Evolutionary conservation across 139 green algal species (phyloP).

Genomic region (Pycnococcus provasolii): DNA sequence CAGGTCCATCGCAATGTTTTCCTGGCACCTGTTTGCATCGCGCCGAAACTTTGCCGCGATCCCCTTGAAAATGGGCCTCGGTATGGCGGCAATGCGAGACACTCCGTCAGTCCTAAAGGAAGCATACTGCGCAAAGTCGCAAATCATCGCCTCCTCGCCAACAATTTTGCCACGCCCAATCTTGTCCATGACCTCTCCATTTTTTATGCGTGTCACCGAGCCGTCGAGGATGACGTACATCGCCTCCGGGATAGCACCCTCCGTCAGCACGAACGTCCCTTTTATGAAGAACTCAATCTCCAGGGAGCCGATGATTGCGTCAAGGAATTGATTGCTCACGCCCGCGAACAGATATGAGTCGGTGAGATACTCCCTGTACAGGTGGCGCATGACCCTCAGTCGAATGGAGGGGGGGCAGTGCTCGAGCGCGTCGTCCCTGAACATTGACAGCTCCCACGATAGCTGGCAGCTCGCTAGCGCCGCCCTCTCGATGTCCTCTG

Average conservation of each 20-base stretch:
- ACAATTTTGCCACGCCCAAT: not conserved
- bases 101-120: too few species aligned
- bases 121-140: too few species aligned
- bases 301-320: not conserved
- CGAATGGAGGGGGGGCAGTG: not conserved
- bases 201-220: not conserved
- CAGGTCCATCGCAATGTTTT: too few species aligned
- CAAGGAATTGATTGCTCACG: not conserved
- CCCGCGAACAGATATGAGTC: not conserved
- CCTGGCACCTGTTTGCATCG: too few species aligned
- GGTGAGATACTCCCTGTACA: not conserved
- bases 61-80: too few species aligned
- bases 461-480: not conserved
- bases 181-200: not conserved
- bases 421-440: not conserved
- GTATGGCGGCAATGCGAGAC: too few species aligned
- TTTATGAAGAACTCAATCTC: not conserved
- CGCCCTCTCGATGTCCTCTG: not conserved
- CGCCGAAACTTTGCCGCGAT: too few species aligned
- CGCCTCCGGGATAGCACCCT: not conserved
- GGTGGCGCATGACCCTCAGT: not conserved
- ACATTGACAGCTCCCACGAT: not conserved
- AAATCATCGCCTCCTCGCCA: too few species aligned
- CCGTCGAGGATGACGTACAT: not conserved
- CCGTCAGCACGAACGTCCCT: not conserved